Conservation (phyloP, 2,329 filamentous ascomycete genomes). For the Arthroderma sp. region DNA sequence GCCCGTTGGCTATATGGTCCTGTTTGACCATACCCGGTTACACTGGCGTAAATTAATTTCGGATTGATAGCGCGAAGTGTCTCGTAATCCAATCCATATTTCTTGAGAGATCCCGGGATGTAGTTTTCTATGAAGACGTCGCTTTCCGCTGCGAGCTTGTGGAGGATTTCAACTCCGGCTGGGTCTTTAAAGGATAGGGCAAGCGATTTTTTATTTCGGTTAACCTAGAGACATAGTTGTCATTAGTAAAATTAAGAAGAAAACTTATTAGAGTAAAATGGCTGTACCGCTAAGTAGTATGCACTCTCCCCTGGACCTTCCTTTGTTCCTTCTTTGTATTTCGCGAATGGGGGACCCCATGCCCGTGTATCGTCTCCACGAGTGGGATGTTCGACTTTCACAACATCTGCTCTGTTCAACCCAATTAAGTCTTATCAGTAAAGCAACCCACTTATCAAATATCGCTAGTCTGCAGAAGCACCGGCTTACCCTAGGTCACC, state of each 20-base stretch:
- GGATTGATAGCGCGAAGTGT: constrained; percentile 73
- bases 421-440: not conserved
- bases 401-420: constrained; percentile 66
- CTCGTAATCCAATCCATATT: constrained; percentile 82
- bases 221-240: constrained; percentile 47
- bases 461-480: constrained; percentile 1
- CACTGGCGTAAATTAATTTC: constrained; percentile 78
- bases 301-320: constrained; percentile 74
- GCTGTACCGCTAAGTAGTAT: constrained; percentile 73
- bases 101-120: constrained; percentile 74
- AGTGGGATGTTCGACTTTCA: constrained; percentile 90
- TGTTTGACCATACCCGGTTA: constrained; percentile 93
- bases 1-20: constrained; percentile 78
- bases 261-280: not conserved
- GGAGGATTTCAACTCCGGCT: constrained; percentile 72
- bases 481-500: constrained; percentile 70
- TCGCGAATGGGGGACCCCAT: constrained; percentile 90
- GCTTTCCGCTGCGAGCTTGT: constrained; percentile 68
- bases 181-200: constrained; percentile 81
- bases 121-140: constrained; percentile 97
- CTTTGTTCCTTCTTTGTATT: constrained; percentile 48
- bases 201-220: constrained; percentile 93
- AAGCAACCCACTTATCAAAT: not conserved
- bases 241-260: not conserved
- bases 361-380: constrained; percentile 87